Percentiles rank a stretch among this genome's conserved stretches.
Evolutionary conservation across 2,329 filamentous ascomycete species (phyloP).

Genomic region (Aspergillus sp.): DNA sequence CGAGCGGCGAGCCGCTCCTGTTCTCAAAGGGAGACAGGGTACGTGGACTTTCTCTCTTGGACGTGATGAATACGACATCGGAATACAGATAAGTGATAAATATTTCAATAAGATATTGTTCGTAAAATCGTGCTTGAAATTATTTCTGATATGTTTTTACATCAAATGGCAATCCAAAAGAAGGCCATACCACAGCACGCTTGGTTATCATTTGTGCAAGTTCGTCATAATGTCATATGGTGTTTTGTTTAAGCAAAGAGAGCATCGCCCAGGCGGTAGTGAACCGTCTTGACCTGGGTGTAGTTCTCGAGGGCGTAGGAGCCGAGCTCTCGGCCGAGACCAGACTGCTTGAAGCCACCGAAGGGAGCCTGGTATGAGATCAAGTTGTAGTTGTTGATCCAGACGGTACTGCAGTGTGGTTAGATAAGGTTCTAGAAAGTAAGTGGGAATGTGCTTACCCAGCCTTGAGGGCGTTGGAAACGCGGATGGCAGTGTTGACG

Average conservation of each 20-base stretch:
- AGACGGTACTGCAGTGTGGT: constrained; percentile 52
- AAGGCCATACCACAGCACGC: background rate
- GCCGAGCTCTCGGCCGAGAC: constrained; percentile 52
- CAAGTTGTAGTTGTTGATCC: constrained; percentile 74
- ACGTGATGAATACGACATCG: background rate
- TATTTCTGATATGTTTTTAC: constrained; percentile 10
- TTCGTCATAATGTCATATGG: constrained; percentile 18
- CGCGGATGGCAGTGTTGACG: constrained; percentile 77
- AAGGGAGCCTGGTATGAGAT: constrained; percentile 54
- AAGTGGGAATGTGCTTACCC: constrained; percentile 60
- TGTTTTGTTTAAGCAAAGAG: constrained; percentile 46
- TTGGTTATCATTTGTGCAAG: constrained; percentile 1
- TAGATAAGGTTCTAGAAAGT: constrained; percentile 3
- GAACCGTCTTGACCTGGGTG: constrained; percentile 54
- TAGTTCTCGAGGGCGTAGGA: constrained; percentile 56
- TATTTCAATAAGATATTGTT: background rate
- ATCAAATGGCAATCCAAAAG: background rate
- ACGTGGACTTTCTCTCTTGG: background rate
- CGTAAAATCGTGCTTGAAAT: constrained; percentile 3
- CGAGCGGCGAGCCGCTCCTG: background rate
- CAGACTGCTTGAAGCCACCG: constrained; percentile 51
- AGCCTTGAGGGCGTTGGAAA: constrained; percentile 70
- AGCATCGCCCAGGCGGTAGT: constrained; percentile 47
- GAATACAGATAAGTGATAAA: background rate
- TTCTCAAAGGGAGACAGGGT: background rate